These are phyloP conservation scores for Populus tomentosa DNA, from an alignment of 441 rosid genomes.

Conservation along the genomic window DNA sequence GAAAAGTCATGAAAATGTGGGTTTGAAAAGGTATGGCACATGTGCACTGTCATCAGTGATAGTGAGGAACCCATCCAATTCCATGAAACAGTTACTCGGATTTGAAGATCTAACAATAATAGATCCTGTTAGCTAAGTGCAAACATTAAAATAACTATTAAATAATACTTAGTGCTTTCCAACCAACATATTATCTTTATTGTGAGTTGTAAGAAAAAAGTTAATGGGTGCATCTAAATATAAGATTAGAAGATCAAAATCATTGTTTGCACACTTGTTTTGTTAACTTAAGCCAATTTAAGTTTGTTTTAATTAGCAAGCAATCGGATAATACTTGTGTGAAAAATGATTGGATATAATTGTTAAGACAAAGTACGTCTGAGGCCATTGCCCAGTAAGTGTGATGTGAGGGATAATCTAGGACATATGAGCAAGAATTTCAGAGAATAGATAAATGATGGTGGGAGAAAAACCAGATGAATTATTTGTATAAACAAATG, in stretches of 20 bases:
- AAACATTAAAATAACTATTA: background rate
- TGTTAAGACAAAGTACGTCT: background rate
- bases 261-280: background rate
- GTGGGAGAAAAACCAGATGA: background rate
- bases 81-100: background rate
- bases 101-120: background rate
- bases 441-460: background rate
- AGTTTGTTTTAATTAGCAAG: background rate
- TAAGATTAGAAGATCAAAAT: background rate
- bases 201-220: background rate
- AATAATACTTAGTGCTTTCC: background rate
- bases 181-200: background rate
- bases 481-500: background rate
- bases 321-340: background rate
- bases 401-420: background rate
- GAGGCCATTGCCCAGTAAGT: background rate
- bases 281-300: background rate
- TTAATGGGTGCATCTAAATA: background rate
- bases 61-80: background rate
- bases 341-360: background rate
- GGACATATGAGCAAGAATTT: background rate
- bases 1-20: background rate
- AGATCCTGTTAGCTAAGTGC: background rate
- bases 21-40: background rate
- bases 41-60: background rate